Evolutionary conservation across 305 asterid genomes (phyloP).

Genomic region (Solanum hybrid): DNA sequence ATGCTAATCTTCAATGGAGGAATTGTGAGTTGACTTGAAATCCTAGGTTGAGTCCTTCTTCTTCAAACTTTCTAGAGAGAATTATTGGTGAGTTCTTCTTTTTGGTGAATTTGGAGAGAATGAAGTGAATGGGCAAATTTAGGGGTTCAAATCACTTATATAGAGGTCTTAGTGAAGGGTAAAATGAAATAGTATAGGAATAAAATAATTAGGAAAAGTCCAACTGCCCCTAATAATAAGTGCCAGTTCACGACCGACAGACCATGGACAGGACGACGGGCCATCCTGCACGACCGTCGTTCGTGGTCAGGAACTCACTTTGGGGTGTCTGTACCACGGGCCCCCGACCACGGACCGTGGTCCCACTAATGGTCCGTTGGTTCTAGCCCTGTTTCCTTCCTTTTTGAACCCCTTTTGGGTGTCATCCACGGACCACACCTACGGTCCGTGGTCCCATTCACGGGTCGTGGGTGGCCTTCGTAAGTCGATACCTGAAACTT

Average conservation of each 20-base stretch:
- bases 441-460: not conserved
- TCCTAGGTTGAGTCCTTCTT: not conserved
- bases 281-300: not conserved
- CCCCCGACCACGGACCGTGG: not conserved
- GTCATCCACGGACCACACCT: not conserved
- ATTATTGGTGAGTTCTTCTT: not conserved
- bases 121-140: not conserved
- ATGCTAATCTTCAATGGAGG: not conserved
- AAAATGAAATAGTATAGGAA: not conserved
- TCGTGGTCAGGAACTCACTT: not conserved
- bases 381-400: not conserved
- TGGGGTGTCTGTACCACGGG: not conserved
- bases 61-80: not conserved
- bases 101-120: not conserved
- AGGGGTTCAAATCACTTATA: not conserved
- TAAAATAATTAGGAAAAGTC: not conserved
- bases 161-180: not conserved
- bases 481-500: not conserved
- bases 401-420: not conserved
- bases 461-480: not conserved
- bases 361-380: not conserved
- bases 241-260: not conserved
- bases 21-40: not conserved
- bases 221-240: not conserved
- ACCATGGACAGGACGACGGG: not conserved